Evolutionary conservation across 352 stramenopile genomes (phyloP).

Genomic region (Pythium periplocum): DNA sequence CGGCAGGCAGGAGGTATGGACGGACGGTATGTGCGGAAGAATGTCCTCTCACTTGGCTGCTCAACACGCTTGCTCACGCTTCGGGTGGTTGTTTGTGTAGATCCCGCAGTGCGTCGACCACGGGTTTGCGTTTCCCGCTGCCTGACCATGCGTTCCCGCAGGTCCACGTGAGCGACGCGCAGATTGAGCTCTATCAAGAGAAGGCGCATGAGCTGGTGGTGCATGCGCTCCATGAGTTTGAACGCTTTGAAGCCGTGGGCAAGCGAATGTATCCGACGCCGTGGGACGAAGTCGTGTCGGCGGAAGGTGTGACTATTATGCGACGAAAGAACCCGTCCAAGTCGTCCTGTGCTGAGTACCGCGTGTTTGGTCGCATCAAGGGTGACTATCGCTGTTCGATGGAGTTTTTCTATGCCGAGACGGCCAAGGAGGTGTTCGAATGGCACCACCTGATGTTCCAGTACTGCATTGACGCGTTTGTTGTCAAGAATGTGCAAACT

Average conservation of each 20-base stretch:
- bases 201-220: conserved; percentile 2
- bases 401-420: conserved; percentile 65
- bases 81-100: neutral
- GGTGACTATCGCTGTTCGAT: conserved; percentile 60
- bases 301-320: conserved; percentile 8
- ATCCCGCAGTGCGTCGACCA: neutral
- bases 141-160: conserved; percentile 3
- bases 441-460: conserved; percentile 69
- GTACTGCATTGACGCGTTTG: conserved; percentile 52
- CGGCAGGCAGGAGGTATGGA: too few relatives aligned
- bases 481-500: conserved; percentile 75
- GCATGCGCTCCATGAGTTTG: conserved; percentile 8
- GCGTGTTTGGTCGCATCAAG: conserved; percentile 55
- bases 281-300: conserved; percentile 11
- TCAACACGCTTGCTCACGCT: too few relatives aligned
- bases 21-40: too few relatives aligned
- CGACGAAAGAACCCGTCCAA: neutral
- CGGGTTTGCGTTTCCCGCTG: conserved; percentile 3
- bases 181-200: conserved; percentile 2
- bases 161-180: neutral
- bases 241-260: conserved; percentile 9
- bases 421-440: conserved; percentile 46
- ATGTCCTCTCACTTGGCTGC: too few relatives aligned
- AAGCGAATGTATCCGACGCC: conserved; percentile 1
- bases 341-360: conserved; percentile 18